These are phyloP conservation scores for Stephania cephalantha DNA, from an alignment of 164 flowering plant genomes.

Conservation along the genomic window DNA sequence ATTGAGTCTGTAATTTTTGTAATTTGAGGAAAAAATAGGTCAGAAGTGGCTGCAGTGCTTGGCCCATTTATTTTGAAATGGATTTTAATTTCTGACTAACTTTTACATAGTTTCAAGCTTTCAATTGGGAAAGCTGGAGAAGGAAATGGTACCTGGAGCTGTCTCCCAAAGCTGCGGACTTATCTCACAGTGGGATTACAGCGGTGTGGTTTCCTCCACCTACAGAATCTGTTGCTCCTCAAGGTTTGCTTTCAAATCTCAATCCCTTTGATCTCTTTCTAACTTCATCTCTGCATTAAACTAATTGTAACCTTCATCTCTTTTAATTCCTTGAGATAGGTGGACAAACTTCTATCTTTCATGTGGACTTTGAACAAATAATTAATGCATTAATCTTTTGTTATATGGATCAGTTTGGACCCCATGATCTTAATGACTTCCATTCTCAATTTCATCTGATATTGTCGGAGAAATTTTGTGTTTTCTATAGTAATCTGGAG, in stretches of 20 bases:
- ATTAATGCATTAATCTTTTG: not conserved
- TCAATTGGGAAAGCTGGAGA: slow-evolving; percentile 72
- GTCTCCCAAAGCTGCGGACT: slow-evolving; percentile 52
- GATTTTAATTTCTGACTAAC: not conserved
- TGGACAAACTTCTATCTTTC: not conserved
- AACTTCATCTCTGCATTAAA: not conserved
- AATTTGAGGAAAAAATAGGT: not conserved
- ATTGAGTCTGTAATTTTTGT: no score
- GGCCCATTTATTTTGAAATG: not conserved
- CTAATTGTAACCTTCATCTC: not conserved
- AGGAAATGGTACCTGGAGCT: slow-evolving; percentile 53
- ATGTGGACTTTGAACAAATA: not conserved
- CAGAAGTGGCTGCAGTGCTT: not conserved
- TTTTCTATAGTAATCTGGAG: not conserved
- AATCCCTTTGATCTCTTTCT: not conserved
- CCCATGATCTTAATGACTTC: not conserved
- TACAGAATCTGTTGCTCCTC: slow-evolving; percentile 64
- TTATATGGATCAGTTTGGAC: not conserved
- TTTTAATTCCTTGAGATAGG: not conserved
- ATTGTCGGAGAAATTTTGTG: not conserved
- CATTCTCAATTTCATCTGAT: not conserved
- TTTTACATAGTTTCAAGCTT: slow-evolving; percentile 50
- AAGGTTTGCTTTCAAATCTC: slow-evolving; percentile 30
- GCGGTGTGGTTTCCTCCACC: slow-evolving; percentile 67
- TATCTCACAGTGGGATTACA: slow-evolving; percentile 50